Evolutionary conservation across 306 rosid genomes (phyloP), one percentile per base, ranked within the genome.

Genomic region (Amphicarpaea edgeworthii): DNA sequence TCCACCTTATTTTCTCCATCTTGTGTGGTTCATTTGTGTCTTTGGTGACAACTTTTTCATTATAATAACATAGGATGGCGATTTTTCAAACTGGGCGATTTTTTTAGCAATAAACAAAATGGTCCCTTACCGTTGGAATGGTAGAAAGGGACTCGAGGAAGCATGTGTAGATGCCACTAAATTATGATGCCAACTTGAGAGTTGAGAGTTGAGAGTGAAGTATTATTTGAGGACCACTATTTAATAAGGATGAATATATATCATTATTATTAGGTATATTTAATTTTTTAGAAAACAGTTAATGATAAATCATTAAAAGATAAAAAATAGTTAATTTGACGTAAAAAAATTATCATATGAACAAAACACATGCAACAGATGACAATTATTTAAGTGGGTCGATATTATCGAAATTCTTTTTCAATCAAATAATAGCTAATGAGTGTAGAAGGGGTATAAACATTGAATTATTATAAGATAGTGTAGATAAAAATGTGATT

Each of bases 1-100:
- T 37, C 26, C 73, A 49, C 50, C 72, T 12, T 20, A 62, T 75
- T 57, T 74, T 24, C 76, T n/a, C 63, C 55, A 20, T 73, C 42
- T 63, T 73, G 63, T 62, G 69, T 6, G 45, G 45, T 16, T 61
- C 53, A 34, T 34, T 38, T 11, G 19, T 68, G 81, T 65, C 57
- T 73, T 77, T 58, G 73, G 61, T 37, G 7, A 14, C 40, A 53
- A 1, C 14, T 57, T 57, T 55, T 11, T 54, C 16, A 19, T 59
- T 23, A 57, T 24, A 16, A 57, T 24, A 16, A 37, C 24, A 3
- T 60, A 6, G 12, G 58, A 50, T 30, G 55, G 49, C 50, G 26
- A n/a, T n/a, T n/a, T 19, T 8, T 4, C 58, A 16, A 50, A 50
- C 55, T 1, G n/a, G n/a, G 32, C 7, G 32, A 21, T 58, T 58